phyloP scores from a whole-genome alignment of 805 yeast species.

The Maudiozyma bulderi region DNA sequence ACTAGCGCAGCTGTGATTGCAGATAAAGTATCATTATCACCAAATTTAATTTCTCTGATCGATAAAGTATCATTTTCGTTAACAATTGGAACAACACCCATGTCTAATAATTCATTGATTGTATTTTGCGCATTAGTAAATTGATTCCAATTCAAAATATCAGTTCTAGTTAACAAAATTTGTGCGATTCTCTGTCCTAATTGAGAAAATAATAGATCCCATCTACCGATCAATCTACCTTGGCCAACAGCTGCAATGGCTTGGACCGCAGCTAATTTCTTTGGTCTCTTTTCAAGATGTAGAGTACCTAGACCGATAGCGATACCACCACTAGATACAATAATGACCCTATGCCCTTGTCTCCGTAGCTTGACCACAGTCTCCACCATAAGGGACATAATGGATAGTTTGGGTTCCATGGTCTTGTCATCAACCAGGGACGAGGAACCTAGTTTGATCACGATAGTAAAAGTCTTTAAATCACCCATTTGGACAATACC shows the following conservation, averaged over 20 bases:
- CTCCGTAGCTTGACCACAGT: conserved; percentile 80
- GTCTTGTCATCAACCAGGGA: conserved; percentile 89
- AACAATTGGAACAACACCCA: conserved; percentile 93
- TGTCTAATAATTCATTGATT: conserved; percentile 61
- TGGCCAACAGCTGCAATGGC: conserved; percentile 97
- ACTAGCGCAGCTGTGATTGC: conserved; percentile 96
- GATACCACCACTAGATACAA: conserved; percentile 94
- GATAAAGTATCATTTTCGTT: conserved; percentile 95
- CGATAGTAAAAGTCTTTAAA: conserved; percentile 35
- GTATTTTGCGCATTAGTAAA: conserved; percentile 91
- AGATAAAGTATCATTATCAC: conserved; percentile 92
- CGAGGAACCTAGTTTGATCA: conserved; percentile 68
- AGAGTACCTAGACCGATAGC: conserved; percentile 86
- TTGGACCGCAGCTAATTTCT: conserved; percentile 69
- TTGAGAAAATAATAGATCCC: conserved; percentile 85
- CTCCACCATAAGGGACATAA: conserved; percentile 85
- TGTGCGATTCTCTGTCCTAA: conserved; percentile 85
- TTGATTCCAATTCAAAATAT: conserved; percentile 84
- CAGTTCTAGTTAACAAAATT: conserved; percentile 84
- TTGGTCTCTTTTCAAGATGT: conserved; percentile 60
- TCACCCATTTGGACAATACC: background rate
- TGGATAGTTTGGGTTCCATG: conserved; percentile 81
- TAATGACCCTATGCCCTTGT: conserved; percentile 70
- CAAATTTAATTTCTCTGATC: conserved; percentile 90
- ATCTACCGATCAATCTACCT: conserved; percentile 79